Conservation (phyloP, 148 eudicot species). For the Rhododendron ferrugineum region DNA sequence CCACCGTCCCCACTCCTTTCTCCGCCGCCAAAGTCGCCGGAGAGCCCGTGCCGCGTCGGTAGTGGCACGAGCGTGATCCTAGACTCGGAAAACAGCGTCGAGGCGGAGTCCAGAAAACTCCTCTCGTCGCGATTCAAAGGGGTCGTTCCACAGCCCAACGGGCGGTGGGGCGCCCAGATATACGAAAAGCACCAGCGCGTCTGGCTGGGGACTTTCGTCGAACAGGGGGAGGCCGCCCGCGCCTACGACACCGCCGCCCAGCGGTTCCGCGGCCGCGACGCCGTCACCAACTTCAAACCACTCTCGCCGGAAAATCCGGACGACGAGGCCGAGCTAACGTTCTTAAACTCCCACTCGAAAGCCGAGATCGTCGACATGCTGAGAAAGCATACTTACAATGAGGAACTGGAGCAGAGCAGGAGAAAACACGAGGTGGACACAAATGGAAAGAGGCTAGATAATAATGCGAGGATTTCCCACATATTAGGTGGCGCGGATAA, state of each 20-base stretch:
- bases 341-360: conserved; percentile 53
- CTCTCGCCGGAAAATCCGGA: conserved; percentile 18
- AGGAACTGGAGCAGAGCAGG: conserved; percentile 62
- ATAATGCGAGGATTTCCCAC: not conserved
- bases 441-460: not conserved
- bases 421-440: conserved; percentile 4
- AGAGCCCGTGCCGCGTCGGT: conserved; percentile 44
- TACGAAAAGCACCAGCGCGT: conserved; percentile 94
- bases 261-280: conserved; percentile 89
- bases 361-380: conserved; percentile 80
- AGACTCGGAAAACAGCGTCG: conserved; percentile 45
- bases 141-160: conserved; percentile 92
- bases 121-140: conserved; percentile 87
- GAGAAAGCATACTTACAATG: conserved; percentile 63
- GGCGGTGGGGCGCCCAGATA: conserved; percentile 94
- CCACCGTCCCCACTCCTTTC: conserved; percentile 12
- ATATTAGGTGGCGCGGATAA: not conserved
- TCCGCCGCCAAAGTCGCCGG: conserved; percentile 18
- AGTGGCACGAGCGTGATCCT: conserved; percentile 53
- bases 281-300: conserved; percentile 70
- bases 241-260: conserved; percentile 86
- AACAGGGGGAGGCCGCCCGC: conserved; percentile 70
- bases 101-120: conserved; percentile 70
- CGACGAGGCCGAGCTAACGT: conserved; percentile 26
- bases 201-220: conserved; percentile 93